phyloP scores from a whole-genome alignment of 345 rosid genomes.

The Arabidopsis thaliana region DNA sequence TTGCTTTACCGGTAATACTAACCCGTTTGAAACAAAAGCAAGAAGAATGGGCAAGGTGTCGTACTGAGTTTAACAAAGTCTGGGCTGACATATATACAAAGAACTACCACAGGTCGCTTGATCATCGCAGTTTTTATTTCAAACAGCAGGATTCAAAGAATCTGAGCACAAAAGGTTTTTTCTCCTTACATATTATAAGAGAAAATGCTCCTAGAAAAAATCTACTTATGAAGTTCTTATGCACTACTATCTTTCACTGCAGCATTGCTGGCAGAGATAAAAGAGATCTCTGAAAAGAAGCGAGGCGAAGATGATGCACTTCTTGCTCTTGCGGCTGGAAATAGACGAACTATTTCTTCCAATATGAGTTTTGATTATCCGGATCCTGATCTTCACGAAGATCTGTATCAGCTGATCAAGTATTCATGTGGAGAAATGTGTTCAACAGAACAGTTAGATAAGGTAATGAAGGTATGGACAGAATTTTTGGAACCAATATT shows the following conservation, averaged over 20 bases:
- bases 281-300: slow-evolving; percentile 85
- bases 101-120: slow-evolving; percentile 95
- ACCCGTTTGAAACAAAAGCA: slow-evolving; percentile 97
- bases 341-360: slow-evolving; percentile 62
- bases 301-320: slow-evolving; percentile 79
- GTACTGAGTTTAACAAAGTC: slow-evolving; percentile 91
- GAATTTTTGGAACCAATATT: slow-evolving; percentile 88
- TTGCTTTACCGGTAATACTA: slow-evolving; percentile 89
- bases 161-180: slow-evolving; percentile 86
- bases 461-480: slow-evolving; percentile 92
- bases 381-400: slow-evolving; percentile 87
- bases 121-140: slow-evolving; percentile 97
- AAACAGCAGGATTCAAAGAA: slow-evolving; percentile 97
- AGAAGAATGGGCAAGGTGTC: slow-evolving; percentile 97
- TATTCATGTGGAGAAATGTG: slow-evolving; percentile 95
- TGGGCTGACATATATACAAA: slow-evolving; percentile 97
- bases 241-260: slow-evolving; percentile 41
- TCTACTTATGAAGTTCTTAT: slow-evolving; percentile 2
- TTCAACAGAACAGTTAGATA: slow-evolving; percentile 82
- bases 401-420: slow-evolving; percentile 89
- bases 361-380: slow-evolving; percentile 80
- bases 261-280: slow-evolving; percentile 90
- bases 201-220: background rate
- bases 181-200: background rate
- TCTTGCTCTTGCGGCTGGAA: slow-evolving; percentile 88